These are phyloP conservation scores for Aspergillus ibericus DNA, from an alignment of 2,329 filamentous ascomycete genomes.

Conservation along the genomic window DNA sequence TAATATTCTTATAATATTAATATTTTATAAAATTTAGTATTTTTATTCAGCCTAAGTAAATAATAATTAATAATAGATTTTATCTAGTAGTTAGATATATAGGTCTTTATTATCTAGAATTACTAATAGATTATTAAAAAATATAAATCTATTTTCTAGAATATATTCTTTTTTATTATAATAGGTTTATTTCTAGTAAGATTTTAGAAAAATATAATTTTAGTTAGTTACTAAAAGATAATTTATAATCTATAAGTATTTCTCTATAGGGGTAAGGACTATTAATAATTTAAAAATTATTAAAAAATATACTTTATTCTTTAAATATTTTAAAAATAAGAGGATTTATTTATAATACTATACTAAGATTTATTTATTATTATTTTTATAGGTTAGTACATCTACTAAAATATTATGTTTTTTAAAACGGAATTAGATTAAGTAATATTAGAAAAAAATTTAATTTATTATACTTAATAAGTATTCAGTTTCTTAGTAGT, in stretches of 20 bases:
- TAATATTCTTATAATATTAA: too few species aligned
- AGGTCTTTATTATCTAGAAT: not conserved
- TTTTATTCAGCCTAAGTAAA: not conserved
- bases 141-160: not conserved
- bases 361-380: not conserved
- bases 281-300: not conserved
- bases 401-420: not conserved
- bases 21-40: not conserved
- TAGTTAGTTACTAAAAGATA: not conserved
- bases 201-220: not conserved
- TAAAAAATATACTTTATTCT: not conserved
- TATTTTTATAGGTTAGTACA: not conserved
- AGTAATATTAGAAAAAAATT: not conserved
- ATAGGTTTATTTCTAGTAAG: not conserved
- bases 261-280: not conserved
- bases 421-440: not conserved
- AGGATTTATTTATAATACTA: not conserved
- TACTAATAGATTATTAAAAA: not conserved
- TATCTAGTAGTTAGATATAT: not conserved
- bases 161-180: not conserved
- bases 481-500: not conserved
- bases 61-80: not conserved
- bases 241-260: not conserved
- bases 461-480: not conserved
- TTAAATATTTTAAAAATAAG: not conserved